Evolutionary conservation across 345 rosid genomes (phyloP), one percentile per base, ranked within the genome.

Genomic region (Sisymbrium altissimum): DNA sequence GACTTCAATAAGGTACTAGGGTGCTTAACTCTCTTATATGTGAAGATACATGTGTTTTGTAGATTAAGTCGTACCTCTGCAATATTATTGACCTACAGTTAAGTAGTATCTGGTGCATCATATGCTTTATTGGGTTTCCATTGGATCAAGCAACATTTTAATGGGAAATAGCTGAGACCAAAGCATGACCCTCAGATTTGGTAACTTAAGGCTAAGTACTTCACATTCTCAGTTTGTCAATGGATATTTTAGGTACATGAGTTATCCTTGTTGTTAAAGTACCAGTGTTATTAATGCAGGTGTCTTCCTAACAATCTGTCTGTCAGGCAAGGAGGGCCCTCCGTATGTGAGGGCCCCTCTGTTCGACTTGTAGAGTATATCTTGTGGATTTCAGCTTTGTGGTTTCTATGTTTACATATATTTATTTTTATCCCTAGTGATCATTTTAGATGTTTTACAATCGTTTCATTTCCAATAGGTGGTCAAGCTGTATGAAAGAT

Each of bases 261-360:
- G 76, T 81, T 85, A 81, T 85, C 81, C 75, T 68, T 70, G 43
- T 75, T 89, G 86, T 91, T 84, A 82, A 92, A 87, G 85, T 85
- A 82, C 85, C 82, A 81, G 87, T 89, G 97, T 88, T 90, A 92
- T 89, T 87, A 86, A 84, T 96, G 99, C 96, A 90, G 98, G 96
- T 89, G 88, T 88, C 95, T 84, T 86, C 98, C 90, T 96, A 86
- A 92, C 88, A 86, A 86, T 92, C 92, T 95, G 75, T 90, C 84
- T 89, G 77, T 89, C 89, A 77, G 86, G 89, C 97, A 87, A 88
- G 91, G 97, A 87, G 97, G 97, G 89, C 88, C 97, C 96, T 90
- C 89, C 80, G 32, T 88, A 80, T 84, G 78, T 84, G 91, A 84
- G 97, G 97, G 97, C 84, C 90, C 84, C 90, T 85, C 86, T 90